These are phyloP conservation scores for Jacaranda mimosifolia DNA, from an alignment of 257 asterid species.

Conservation along the genomic window DNA sequence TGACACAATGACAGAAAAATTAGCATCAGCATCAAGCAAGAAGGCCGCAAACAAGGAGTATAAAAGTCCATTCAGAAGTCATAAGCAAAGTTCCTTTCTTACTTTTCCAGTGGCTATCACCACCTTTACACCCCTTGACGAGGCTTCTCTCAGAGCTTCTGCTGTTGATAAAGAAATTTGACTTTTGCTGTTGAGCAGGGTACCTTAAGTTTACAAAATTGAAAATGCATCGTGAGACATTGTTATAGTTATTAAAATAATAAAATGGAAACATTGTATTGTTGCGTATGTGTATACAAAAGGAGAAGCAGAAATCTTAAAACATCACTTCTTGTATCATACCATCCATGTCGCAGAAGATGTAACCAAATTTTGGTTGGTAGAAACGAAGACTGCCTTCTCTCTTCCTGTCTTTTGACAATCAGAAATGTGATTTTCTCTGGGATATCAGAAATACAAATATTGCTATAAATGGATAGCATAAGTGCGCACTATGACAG, in stretches of 20 bases:
- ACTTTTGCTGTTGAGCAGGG: conserved; percentile 97
- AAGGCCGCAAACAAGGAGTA: conserved; percentile 31
- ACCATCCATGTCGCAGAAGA: conserved; percentile 99
- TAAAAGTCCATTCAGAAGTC: conserved; percentile 27
- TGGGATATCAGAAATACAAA: conserved; percentile 55
- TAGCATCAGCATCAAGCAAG: conserved; percentile 36
- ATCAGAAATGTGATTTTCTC: conserved; percentile 63
- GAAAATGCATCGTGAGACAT: conserved; percentile 29
- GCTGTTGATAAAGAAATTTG: conserved; percentile 75
- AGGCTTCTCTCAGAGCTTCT: conserved; percentile 86
- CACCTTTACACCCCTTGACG: conserved; percentile 91
- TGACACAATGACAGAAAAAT: conserved; percentile 34
- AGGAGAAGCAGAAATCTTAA: background rate
- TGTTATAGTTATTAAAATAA: background rate
- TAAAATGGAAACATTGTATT: background rate
- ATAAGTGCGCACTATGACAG: conserved; percentile 32
- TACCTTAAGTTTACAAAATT: conserved; percentile 57
- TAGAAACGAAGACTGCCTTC: conserved; percentile 96
- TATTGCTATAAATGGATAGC: conserved; percentile 47
- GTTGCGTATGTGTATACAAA: background rate
- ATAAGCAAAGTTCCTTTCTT: conserved; percentile 38
- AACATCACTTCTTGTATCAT: conserved; percentile 35
- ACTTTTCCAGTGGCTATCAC: conserved; percentile 99
- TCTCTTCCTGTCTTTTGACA: conserved; percentile 98
- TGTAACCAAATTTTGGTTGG: conserved; percentile 85